Base-by-base conservation (phyloP, 345 rosid genomes). In the Brassica cretica region DNA sequence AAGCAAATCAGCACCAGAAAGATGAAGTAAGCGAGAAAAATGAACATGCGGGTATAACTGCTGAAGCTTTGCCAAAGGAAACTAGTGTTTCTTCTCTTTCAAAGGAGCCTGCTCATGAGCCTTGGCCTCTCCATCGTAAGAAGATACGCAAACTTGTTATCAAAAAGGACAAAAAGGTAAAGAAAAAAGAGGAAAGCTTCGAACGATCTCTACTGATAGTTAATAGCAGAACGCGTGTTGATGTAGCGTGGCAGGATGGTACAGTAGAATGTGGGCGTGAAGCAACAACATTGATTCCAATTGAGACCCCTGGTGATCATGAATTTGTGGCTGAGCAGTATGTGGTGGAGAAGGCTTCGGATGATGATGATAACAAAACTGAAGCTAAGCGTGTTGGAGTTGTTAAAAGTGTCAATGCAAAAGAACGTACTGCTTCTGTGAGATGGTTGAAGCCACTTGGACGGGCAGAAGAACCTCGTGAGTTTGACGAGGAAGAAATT, bases 221-320 rank as follows among this genome's bases (percentile, higher is more conserved):
- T 72, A 89, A 86, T 82, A 87, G 87, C 72, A 86, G 83, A 83
- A 93, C 93, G 25, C 76, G 64, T 35, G 91, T 91, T 83, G 92
- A 89, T 88, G 91, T 95, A 68, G 87, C 85, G 33, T 95, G 98
- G 98, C 99, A 95, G 75, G 97, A 91, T 82, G 96, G 99, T 67
- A 86, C 82, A 30, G 74, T 74, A 70, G 96, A 86, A 76, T 33
- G 27, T 62, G 84, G 87, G 25, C 73, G 90, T 66, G 83, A 82
- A 70, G 86, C 93, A 39, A 88, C 79, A 32, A 78, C 78, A 51
- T 79, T 93, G 87, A 87, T 91, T 85, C 97, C 99, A 66, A 87
- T 95, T 76, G 98, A 93, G 83, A 95, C 88, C 65, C 99, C 97
- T 62, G 98, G 98, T 80, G 98, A 95, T 86, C 98, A 93, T 72